Conservation (phyloP, 805 yeast genomes). For the Kazachstania martiniae region DNA sequence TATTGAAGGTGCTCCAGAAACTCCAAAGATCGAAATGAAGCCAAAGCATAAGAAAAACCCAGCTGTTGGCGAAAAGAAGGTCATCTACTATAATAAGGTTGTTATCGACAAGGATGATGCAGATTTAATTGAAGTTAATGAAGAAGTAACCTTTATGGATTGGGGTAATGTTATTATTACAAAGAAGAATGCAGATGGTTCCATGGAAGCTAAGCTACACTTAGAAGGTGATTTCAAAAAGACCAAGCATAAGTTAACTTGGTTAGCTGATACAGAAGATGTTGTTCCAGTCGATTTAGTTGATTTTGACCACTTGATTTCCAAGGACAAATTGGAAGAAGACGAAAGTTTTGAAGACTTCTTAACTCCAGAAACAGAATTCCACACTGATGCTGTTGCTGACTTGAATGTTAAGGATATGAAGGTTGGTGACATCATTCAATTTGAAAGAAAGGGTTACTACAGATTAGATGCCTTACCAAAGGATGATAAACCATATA, state of each 20-base stretch:
- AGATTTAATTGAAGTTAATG: constrained; percentile 62
- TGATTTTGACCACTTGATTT: constrained; percentile 89
- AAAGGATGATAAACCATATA: constrained; percentile 50
- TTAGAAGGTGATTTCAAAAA: constrained; percentile 95
- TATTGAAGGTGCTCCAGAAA: constrained; percentile 54
- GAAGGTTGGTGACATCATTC: constrained; percentile 81
- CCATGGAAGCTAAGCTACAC: constrained; percentile 69
- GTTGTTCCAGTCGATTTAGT: constrained; percentile 65
- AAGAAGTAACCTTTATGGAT: constrained; percentile 96
- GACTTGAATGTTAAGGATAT: constrained; percentile 67
- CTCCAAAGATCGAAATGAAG: constrained; percentile 54
- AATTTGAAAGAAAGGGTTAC: constrained; percentile 96
- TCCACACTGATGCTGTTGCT: constrained; percentile 66
- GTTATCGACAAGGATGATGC: constrained; percentile 84
- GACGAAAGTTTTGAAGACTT: constrained; percentile 89
- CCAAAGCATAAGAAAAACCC: constrained; percentile 95
- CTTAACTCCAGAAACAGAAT: constrained; percentile 79
- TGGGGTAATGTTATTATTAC: constrained; percentile 92
- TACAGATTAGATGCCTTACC: constrained; percentile 61
- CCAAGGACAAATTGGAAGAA: constrained; percentile 87
- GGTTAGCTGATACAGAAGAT: constrained; percentile 81
- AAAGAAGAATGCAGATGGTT: constrained; percentile 53
- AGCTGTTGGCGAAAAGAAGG: constrained; percentile 76
- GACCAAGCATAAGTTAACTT: constrained; percentile 87
- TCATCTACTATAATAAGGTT: constrained; percentile 50